A percentile compares a stretch with the other conserved stretches of the same genome.
Conservation (phyloP, 768 basidiomycete genomes). For the Tricholomella constricta region DNA sequence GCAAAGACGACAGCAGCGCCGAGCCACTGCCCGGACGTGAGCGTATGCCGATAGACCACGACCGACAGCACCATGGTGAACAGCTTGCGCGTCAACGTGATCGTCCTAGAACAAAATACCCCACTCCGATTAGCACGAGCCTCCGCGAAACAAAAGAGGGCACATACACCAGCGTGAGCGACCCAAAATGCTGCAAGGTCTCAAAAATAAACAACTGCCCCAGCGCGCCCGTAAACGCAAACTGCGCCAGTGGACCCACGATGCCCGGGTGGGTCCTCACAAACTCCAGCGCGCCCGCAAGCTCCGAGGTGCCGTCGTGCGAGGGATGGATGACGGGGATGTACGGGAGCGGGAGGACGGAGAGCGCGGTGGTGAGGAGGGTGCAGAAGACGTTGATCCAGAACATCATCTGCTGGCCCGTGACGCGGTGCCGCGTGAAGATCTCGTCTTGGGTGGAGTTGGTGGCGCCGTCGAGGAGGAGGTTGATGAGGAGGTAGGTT, state of each 20-base stretch:
- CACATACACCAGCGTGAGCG: conserved; percentile 78
- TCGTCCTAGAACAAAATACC: conserved; percentile 56
- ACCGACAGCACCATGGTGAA: conserved; percentile 98
- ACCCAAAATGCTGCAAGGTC: conserved; percentile 89
- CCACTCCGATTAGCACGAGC: background rate
- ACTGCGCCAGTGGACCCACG: conserved; percentile 73
- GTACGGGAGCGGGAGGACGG: conserved; percentile 73
- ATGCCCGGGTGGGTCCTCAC: conserved; percentile 77
- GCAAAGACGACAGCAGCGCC: conserved; percentile 92
- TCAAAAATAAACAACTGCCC: conserved; percentile 99
- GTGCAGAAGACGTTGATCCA: conserved; percentile 93
- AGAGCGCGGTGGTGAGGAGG: conserved; percentile 65
- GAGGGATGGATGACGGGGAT: conserved; percentile 84
- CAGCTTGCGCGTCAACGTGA: conserved; percentile 94
- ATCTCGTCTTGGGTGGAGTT: conserved; percentile 98
- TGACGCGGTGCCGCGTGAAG: conserved; percentile 71
- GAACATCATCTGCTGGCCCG: conserved; percentile 99
- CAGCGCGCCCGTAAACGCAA: conserved; percentile 87
- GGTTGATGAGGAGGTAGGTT: conserved; percentile 78
- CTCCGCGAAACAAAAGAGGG: background rate
- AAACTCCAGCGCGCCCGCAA: conserved; percentile 70
- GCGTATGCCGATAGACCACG: conserved; percentile 83
- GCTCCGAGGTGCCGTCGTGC: conserved; percentile 58
- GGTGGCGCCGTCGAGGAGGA: conserved; percentile 88
- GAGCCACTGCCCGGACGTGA: conserved; percentile 86